Evolutionary conservation across 1,284 basidiomycete genomes (phyloP).

Genomic region (Ganoderma sinense): DNA sequence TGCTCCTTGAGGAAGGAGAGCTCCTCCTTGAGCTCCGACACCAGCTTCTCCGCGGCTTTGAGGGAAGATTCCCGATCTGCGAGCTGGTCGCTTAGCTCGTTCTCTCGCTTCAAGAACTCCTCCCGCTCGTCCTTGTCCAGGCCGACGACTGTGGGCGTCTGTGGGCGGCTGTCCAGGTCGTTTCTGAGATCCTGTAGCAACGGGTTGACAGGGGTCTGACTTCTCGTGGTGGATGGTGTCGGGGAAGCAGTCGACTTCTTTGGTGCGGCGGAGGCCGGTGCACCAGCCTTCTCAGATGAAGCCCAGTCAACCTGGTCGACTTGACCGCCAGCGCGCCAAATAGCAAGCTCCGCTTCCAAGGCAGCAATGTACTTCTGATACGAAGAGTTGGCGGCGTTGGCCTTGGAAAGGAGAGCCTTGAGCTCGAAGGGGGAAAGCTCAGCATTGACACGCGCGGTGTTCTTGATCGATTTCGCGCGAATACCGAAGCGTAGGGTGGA

Average conservation of each 20-base stretch:
- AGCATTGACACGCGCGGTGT: constrained; percentile 97
- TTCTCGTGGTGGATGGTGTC: constrained; percentile 62
- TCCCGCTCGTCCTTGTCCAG: constrained; percentile 97
- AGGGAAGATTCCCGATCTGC: constrained; percentile 91
- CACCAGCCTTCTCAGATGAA: constrained; percentile 66
- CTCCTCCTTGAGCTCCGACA: constrained; percentile 89
- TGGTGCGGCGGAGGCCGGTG: constrained; percentile 49
- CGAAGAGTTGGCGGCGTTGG: constrained; percentile 84
- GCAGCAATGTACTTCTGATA: constrained; percentile 90
- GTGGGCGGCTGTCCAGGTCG: constrained; percentile 81
- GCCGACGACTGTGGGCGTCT: constrained; percentile 85
- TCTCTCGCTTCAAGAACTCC: constrained; percentile 96
- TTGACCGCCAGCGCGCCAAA: constrained; percentile 90
- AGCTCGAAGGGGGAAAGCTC: constrained; percentile 97
- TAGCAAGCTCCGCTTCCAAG: constrained; percentile 90
- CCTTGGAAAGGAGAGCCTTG: constrained; percentile 91
- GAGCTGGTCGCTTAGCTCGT: constrained; percentile 94
- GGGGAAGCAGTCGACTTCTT: constrained; percentile 72
- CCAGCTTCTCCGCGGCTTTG: constrained; percentile 76
- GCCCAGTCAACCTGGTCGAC: constrained; percentile 92
- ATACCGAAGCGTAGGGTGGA: constrained; percentile 98
- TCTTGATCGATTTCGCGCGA: constrained; percentile 99
- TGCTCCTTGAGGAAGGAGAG: constrained; percentile 92
- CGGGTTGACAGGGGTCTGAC: constrained; percentile 87
- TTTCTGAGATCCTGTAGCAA: constrained; percentile 77